Evolutionary conservation across 441 rosid genomes (phyloP), one percentile per base, ranked within the genome.

Genomic region (Isatis lusitanica): DNA sequence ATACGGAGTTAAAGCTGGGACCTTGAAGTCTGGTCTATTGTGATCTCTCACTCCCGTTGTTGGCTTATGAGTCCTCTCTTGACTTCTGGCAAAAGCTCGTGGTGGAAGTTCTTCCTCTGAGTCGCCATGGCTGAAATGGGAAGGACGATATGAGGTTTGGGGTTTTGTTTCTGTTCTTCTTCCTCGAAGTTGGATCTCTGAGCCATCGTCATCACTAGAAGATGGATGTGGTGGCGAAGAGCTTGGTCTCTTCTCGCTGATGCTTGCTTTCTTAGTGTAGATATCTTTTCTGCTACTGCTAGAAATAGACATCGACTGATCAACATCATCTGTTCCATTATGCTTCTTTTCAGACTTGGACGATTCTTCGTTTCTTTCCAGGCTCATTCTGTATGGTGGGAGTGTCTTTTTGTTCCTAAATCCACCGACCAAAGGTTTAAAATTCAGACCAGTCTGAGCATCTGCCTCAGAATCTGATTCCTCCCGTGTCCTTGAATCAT

Each of bases 371-470:
- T 78, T 74, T 57, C 64, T 63, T 43, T 63, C 50, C 10, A 73
- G 51, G 53, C 64, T 78, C 58, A 62, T 75, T 47, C 9, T 76
- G 66, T 84, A 85, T 12, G 85, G 87, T 50, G 87, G 96, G 79
- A 13, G 84, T 79, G 71, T 84, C 74, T 68, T 87, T 80, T 78
- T 92, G 70, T 92, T 88, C 64, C 88, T 77, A 56, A 84, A 78
- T 40, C 96, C 94, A 59, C 97, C 96, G 0, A 77, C 64, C 79
- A 92, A 77, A 38, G 33, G 75, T 79, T 80, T 83, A 74, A 87
- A 82, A 13, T 82, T 86, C 76, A 90, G 84, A 78, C 80, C 85
- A 47, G 67, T 53, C 69, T 76, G 83, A 80, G 76, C 57, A 44
- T 72, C 88, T 46, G 16, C 5, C 38, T 74, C 75, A 9, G 74